Base-by-base conservation (phyloP, 768 basidiomycete genomes). In the Naganishia onofrii region DNA sequence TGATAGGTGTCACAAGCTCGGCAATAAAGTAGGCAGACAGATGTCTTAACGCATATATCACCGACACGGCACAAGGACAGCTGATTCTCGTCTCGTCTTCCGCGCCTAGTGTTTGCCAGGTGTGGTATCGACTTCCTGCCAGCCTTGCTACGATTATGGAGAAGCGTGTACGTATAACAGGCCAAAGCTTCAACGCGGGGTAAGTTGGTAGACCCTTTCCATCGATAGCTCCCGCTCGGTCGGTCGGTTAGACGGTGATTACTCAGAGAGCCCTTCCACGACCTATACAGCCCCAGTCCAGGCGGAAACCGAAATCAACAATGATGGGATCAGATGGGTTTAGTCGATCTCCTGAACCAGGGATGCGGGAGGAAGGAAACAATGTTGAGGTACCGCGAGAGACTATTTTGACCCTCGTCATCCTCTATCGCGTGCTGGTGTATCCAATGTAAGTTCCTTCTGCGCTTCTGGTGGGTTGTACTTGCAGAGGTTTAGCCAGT, bases 371-470 rank as follows among this genome's bases (percentile, higher is more conserved):
- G 12, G 28, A 34, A 9, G 32, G 21, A 9, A 31, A 31, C 4
- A 34, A 57, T 12, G 56, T 34, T 21, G 23, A 57, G 21, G 29
- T 57, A 34, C 29, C 56, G 56, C 32, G 56, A 28, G 28, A 52
- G 19, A 66, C 67, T 34, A 72, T 76, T 31, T 65, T 69, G 46
- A 64, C 66, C 10, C 70, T 76, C 32, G 66, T 67, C 31, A 68
- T 69, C 21, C 70, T 57, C 32, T 76, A 73, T 53, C 56, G 71
- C 15, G 48, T 46, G 13, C 68, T 71, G 26, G 60, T 70, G 36
- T 76, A 76, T 69, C 75, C 75, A 15, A 76, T 76, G 75, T 76
- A 51, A 51, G 75, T 55, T n/a, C 57, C 23, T 36, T 23, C 55
- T 31, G 36, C 36, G 26, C 36, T 29, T 15, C 23, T 66, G n/a